phyloP scores from a whole-genome alignment of 495 filamentous ascomycete genomes.

The Aspergillus ostianus region DNA sequence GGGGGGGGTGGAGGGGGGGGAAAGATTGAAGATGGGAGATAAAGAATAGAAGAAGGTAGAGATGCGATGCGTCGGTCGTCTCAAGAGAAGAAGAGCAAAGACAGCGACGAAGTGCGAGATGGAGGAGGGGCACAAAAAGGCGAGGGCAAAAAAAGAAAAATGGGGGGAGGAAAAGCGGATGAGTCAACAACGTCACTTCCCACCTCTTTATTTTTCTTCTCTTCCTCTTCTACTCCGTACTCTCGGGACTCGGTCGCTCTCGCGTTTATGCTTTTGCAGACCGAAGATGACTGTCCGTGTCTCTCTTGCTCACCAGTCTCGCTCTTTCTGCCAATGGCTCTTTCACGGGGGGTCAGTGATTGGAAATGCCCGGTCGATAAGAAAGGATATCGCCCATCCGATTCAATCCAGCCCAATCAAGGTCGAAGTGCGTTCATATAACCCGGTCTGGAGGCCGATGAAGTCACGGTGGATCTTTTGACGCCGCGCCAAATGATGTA shows the following conservation, averaged over 20 bases:
- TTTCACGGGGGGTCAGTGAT: not conserved
- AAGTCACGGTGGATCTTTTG: constrained; percentile 10
- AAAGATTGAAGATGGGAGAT: not conserved
- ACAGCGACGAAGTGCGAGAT: not conserved
- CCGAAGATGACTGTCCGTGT: not conserved
- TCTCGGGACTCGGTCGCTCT: not conserved
- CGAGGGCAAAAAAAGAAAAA: constrained; percentile 9
- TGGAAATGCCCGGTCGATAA: not conserved
- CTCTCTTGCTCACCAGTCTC: not conserved
- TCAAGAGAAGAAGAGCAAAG: not conserved
- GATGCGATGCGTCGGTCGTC: not conserved
- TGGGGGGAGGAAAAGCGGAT: constrained; percentile 18
- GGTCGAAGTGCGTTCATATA: not conserved
- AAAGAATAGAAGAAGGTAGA: not conserved
- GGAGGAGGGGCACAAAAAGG: constrained; percentile 7
- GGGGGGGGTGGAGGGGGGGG: not conserved
- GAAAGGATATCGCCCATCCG: not conserved
- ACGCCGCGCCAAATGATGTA: constrained; percentile 7
- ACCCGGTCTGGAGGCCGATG: not conserved
- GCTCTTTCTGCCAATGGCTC: not conserved
- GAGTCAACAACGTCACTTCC: constrained; percentile 31
- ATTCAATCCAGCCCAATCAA: not conserved
- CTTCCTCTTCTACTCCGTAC: not conserved
- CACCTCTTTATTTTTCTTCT: not conserved
- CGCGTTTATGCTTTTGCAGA: not conserved